Percentiles rank a stretch among this genome's conserved stretches.
Evolutionary conservation across 495 filamentous ascomycete genomes (phyloP).

Genomic region (Chaetomium cochliodes): DNA sequence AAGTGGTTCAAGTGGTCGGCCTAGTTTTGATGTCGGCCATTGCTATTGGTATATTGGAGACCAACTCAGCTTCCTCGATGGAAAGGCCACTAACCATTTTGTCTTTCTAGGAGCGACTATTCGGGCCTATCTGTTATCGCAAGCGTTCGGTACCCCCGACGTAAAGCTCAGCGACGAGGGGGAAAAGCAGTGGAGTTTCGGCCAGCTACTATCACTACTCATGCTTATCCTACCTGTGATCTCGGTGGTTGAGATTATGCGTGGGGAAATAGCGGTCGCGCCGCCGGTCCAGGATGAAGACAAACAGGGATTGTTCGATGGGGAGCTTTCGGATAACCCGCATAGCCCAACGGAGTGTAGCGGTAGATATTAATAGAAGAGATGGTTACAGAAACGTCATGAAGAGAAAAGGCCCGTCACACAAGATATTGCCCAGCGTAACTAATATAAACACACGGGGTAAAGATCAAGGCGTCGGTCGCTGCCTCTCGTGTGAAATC

Average conservation of each 20-base stretch:
- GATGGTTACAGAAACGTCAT: not conserved
- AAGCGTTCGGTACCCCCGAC: constrained; percentile 51
- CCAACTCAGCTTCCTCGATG: too few species aligned
- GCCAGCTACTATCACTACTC: constrained; percentile 54
- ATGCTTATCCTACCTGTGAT: constrained; percentile 55
- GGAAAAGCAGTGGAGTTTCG: constrained; percentile 59
- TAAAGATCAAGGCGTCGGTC: too few species aligned
- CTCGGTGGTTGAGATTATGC: constrained; percentile 53
- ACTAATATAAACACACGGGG: too few species aligned
- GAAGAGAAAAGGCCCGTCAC: too few species aligned
- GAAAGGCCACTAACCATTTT: not conserved
- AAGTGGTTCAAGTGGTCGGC: constrained; percentile 46
- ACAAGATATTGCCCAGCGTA: too few species aligned
- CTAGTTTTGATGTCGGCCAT: constrained; percentile 50
- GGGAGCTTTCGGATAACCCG: constrained; percentile 19
- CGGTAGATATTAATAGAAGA: not conserved
- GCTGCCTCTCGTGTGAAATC: not conserved
- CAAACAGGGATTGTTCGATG: constrained; percentile 26
- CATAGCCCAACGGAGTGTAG: not conserved
- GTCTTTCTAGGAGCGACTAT: constrained; percentile 42
- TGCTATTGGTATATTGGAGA: constrained; percentile 36
- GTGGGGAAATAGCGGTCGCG: constrained; percentile 51
- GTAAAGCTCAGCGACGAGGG: constrained; percentile 45
- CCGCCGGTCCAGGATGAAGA: constrained; percentile 36
- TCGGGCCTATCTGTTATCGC: constrained; percentile 49